Conservation (phyloP, 2,329 filamentous ascomycete species). For the Cryphonectria naterciae region DNA sequence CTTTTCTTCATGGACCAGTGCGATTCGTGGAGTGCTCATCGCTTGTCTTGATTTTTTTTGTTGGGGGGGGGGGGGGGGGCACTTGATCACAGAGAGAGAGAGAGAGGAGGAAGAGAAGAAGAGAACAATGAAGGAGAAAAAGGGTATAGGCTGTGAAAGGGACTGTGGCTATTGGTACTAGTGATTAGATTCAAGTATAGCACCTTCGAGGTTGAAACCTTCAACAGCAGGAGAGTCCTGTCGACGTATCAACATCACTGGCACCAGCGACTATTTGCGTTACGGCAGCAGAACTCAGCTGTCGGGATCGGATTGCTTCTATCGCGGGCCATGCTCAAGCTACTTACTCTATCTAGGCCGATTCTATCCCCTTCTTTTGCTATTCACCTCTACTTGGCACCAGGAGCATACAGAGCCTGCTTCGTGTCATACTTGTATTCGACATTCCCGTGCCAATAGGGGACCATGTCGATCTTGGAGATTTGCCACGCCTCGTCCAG, state of each 20-base stretch:
- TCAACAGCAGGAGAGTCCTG: neutral
- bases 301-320: neutral
- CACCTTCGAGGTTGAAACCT: neutral
- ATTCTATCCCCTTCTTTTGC: neutral
- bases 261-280: neutral
- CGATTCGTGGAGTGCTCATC: no score
- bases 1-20: no score
- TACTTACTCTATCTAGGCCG: neutral
- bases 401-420: constrained; percentile 59
- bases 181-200: neutral
- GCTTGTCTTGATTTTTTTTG: no score
- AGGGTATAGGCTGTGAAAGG: no score
- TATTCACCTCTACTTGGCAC: constrained; percentile 40
- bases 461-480: constrained; percentile 59
- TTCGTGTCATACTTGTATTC: constrained; percentile 69
- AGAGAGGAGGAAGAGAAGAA: no score
- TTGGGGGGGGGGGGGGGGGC: no score
- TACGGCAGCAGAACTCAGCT: neutral
- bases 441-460: constrained; percentile 64
- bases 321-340: neutral
- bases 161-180: no score
- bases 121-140: no score
- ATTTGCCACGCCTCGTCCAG: constrained; percentile 77
- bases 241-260: neutral
- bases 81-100: no score